Conservation (phyloP, 495 filamentous ascomycete species). For the Glarea lozoyensis region DNA sequence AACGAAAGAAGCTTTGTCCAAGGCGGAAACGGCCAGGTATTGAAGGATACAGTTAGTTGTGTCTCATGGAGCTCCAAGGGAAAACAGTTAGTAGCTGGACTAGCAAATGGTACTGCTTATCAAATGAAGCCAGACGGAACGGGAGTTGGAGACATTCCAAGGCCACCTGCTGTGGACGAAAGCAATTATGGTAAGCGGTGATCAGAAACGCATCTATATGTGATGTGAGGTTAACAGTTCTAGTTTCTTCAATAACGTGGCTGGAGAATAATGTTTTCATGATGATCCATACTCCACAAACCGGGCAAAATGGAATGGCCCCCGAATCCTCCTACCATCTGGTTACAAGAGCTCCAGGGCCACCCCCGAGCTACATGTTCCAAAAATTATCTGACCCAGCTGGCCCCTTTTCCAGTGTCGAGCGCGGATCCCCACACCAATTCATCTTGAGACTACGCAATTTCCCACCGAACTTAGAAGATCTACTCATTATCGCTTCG, state of each 20-base stretch:
- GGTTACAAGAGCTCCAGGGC: constrained; percentile 58
- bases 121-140: constrained; percentile 78
- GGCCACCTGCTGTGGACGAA: constrained; percentile 56
- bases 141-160: constrained; percentile 67
- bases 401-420: constrained; percentile 51
- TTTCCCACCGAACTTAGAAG: constrained; percentile 68
- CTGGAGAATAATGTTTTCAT: constrained; percentile 83
- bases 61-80: constrained; percentile 88
- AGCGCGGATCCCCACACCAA: constrained; percentile 62
- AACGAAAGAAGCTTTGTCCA: constrained; percentile 45
- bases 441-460: constrained; percentile 65
- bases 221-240: constrained; percentile 13
- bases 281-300: constrained; percentile 58
- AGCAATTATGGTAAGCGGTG: constrained; percentile 56
- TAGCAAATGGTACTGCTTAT: constrained; percentile 68
- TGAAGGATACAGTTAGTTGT: constrained; percentile 71
- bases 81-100: constrained; percentile 85
- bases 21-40: constrained; percentile 52
- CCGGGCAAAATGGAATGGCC: constrained; percentile 44
- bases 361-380: constrained; percentile 48
- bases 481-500: constrained; percentile 74
- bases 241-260: constrained; percentile 83
- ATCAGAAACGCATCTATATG: not conserved
- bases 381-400: constrained; percentile 66
- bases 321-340: constrained; percentile 63